Percentiles rank a stretch among this genome's conserved stretches.
phyloP scores from a whole-genome alignment of 2,329 filamentous ascomycete species.

The Gaeumannomyces tritici region DNA sequence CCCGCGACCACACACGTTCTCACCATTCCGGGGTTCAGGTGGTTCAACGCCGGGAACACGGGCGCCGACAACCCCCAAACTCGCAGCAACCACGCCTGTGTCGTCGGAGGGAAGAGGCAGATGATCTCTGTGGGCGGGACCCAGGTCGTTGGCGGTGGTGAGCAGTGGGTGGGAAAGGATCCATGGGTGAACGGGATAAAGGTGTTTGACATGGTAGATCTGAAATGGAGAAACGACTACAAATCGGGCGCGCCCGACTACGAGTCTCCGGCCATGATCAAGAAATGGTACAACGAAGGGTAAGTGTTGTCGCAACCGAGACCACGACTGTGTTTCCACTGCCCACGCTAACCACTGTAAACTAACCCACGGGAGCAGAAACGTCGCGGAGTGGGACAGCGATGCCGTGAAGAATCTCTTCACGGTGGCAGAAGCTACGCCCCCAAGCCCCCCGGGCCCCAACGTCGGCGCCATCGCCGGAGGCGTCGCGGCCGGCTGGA shows the following conservation, averaged over 20 bases:
- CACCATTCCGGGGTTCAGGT: conserved; percentile 27
- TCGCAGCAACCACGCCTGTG: conserved; percentile 20
- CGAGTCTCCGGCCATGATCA: conserved; percentile 10
- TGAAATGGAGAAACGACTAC: conserved; percentile 24
- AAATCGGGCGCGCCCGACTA: conserved; percentile 17
- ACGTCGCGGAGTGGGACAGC: not conserved
- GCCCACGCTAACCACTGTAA: not conserved
- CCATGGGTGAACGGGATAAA: conserved; percentile 26
- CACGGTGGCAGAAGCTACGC: not conserved
- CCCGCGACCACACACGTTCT: conserved; percentile 19
- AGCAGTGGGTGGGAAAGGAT: conserved; percentile 11
- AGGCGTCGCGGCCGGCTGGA: not conserved
- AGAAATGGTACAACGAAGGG: conserved; percentile 22
- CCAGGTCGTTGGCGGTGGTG: not conserved
- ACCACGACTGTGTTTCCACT: not conserved
- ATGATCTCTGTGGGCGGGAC: conserved; percentile 28
- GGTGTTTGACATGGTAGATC: conserved; percentile 27
- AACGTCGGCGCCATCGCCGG: not conserved
- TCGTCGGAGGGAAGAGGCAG: conserved; percentile 19
- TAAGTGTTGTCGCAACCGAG: not conserved
- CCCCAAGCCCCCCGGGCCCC: not conserved
- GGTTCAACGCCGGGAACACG: conserved; percentile 16
- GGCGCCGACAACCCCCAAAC: conserved; percentile 8
- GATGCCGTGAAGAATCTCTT: not conserved
- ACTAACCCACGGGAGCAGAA: not conserved